Evolutionary conservation across 2,329 filamentous ascomycete species (phyloP).

Genomic region (Botryotinia convoluta): DNA sequence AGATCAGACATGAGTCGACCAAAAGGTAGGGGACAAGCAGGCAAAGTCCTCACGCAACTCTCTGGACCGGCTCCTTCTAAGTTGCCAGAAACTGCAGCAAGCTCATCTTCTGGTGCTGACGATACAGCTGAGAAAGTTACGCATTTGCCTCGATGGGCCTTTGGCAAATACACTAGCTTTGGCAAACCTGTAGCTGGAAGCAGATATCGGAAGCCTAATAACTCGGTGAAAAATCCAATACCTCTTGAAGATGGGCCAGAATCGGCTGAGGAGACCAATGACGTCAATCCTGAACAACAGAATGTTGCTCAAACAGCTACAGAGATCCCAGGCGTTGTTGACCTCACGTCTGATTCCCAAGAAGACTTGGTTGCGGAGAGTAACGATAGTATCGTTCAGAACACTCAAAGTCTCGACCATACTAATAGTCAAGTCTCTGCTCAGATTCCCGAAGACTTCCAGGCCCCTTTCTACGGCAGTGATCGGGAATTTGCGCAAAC

Average conservation of each 20-base stretch:
- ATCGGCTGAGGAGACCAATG: fast-evolving
- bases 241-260: fast-evolving
- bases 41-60: background rate
- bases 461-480: no score
- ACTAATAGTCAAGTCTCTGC: no score
- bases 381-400: no score
- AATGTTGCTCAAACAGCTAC: no score
- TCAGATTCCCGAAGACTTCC: no score
- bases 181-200: background rate
- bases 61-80: background rate
- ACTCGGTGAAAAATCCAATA: background rate
- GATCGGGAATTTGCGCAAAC: no score
- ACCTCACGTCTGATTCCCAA: no score
- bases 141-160: background rate
- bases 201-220: fast-evolving
- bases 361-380: no score
- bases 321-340: no score
- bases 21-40: background rate
- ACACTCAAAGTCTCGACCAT: no score
- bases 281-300: no score
- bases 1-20: background rate
- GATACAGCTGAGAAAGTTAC: background rate
- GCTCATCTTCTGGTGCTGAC: background rate
- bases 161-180: background rate
- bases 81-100: background rate